A percentile compares a stretch with the other conserved stretches of the same genome.
Evolutionary conservation across 345 rosid genomes (phyloP).

Genomic region (Camelina neglecta): DNA sequence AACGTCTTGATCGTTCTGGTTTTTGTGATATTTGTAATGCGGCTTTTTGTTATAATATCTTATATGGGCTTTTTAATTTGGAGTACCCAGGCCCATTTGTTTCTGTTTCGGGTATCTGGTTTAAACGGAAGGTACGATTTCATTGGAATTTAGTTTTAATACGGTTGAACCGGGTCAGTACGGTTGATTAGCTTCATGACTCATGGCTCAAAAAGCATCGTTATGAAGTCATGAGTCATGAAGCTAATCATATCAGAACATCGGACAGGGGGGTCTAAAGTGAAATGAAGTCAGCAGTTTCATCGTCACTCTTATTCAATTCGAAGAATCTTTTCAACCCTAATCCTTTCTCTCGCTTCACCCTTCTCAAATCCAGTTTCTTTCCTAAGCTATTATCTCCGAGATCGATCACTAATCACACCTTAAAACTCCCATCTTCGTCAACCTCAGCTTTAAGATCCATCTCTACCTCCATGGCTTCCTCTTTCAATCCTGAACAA

Average conservation of each 20-base stretch:
- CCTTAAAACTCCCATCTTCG: constrained; percentile 22
- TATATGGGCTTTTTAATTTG: constrained; percentile 6
- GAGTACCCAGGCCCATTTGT: background rate
- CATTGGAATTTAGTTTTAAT: background rate
- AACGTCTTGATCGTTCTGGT: constrained; percentile 30
- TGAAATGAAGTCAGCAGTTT: constrained; percentile 60
- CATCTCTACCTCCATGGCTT: constrained; percentile 52
- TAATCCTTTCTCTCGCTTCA: constrained; percentile 35
- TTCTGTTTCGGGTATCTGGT: background rate
- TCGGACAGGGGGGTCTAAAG: background rate
- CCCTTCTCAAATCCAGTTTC: constrained; percentile 25
- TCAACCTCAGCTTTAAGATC: constrained; percentile 38
- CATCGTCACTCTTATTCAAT: constrained; percentile 48
- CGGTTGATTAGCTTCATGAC: background rate
- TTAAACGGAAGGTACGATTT: background rate
- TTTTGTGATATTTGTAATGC: background rate
- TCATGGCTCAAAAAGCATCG: background rate
- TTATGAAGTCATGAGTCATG: too few species aligned
- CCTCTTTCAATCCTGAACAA: constrained; percentile 78
- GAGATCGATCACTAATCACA: constrained; percentile 20
- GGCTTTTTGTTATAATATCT: background rate
- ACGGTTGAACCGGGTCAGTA: too few species aligned
- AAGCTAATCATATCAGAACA: background rate
- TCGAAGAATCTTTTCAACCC: constrained; percentile 43
- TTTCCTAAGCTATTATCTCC: constrained; percentile 26